A percentile compares a stretch with the other conserved stretches of the same genome.
phyloP scores from a whole-genome alignment of 495 filamentous ascomycete species.

The Hypoxylon intermedium region DNA sequence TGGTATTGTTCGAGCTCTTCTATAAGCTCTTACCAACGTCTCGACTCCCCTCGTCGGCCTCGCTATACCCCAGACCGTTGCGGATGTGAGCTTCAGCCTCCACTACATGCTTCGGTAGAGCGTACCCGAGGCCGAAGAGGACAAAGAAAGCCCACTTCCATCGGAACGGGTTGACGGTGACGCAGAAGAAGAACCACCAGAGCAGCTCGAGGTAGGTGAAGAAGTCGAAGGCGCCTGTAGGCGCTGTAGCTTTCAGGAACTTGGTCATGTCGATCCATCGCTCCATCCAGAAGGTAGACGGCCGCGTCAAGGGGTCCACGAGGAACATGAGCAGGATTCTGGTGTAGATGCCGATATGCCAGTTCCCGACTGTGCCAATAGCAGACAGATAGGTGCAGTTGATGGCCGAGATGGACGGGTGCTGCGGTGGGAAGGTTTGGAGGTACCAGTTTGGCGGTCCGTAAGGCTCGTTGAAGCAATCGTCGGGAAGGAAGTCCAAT shows the following conservation, averaged over 20 bases:
- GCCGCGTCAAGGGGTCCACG: conserved; percentile 76
- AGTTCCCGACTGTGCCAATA: conserved; percentile 83
- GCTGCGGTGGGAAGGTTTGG: conserved; percentile 75
- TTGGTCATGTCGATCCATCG: conserved; percentile 86
- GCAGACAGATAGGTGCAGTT: conserved; percentile 85
- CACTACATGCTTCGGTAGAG: conserved; percentile 70
- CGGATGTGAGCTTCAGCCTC: conserved; percentile 65
- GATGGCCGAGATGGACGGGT: conserved; percentile 73
- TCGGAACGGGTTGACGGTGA: conserved; percentile 81
- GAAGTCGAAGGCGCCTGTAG: conserved; percentile 80
- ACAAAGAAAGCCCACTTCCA: conserved; percentile 85
- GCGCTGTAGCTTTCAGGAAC: conserved; percentile 70
- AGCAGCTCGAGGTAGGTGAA: conserved; percentile 85
- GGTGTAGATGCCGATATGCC: conserved; percentile 89
- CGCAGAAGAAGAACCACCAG: conserved; percentile 84
- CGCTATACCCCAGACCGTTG: conserved; percentile 51
- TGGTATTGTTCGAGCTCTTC: conserved; percentile 64
- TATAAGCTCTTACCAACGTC: conserved; percentile 64
- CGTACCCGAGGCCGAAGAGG: conserved; percentile 74
- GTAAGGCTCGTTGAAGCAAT: conserved; percentile 74
- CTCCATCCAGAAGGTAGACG: conserved; percentile 76
- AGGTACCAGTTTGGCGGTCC: conserved; percentile 86
- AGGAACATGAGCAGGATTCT: conserved; percentile 86
- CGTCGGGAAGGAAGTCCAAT: conserved; percentile 73
- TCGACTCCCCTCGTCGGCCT: conserved; percentile 20